A percentile compares a stretch with the other conserved stretches of the same genome.
Evolutionary conservation across 179 eudicot species (phyloP).

Genomic region (Actinidia chinensis): DNA sequence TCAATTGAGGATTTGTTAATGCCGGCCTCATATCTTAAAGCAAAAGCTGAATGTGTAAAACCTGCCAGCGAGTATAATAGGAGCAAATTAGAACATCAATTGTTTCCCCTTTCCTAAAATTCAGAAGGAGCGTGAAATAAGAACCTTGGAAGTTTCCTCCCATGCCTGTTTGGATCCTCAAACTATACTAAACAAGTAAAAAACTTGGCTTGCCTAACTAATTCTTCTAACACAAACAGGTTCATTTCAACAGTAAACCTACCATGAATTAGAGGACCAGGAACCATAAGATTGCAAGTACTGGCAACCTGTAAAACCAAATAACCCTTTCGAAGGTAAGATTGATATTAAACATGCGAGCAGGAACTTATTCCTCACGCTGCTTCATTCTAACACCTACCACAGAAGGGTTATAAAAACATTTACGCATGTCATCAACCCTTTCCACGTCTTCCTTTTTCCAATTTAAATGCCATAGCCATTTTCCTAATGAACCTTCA

Average conservation of each 20-base stretch:
- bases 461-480: neutral
- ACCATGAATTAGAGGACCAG: too few relatives aligned
- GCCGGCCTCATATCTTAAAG: conserved; percentile 86
- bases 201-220: neutral
- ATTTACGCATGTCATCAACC: neutral
- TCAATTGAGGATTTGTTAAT: conserved; percentile 72
- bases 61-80: conserved; percentile 44
- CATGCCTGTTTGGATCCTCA: neutral
- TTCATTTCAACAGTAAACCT: neutral
- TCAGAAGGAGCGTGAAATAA: too few relatives aligned
- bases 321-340: too few relatives aligned
- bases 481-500: neutral
- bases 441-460: neutral
- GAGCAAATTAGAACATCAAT: neutral
- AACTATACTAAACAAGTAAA: neutral
- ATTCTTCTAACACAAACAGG: neutral
- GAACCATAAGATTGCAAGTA: neutral
- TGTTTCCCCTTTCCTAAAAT: neutral
- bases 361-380: too few relatives aligned
- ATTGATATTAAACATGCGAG: too few relatives aligned
- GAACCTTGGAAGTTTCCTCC: neutral
- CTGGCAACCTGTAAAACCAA: too few relatives aligned
- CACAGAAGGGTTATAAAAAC: too few relatives aligned
- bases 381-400: neutral
- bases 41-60: conserved; percentile 80